A percentile compares a stretch with the other conserved stretches of the same genome.
These are phyloP conservation scores for Beauveria sp. DNA, from an alignment of 2,329 filamentous ascomycete species.

Conservation along the genomic window DNA sequence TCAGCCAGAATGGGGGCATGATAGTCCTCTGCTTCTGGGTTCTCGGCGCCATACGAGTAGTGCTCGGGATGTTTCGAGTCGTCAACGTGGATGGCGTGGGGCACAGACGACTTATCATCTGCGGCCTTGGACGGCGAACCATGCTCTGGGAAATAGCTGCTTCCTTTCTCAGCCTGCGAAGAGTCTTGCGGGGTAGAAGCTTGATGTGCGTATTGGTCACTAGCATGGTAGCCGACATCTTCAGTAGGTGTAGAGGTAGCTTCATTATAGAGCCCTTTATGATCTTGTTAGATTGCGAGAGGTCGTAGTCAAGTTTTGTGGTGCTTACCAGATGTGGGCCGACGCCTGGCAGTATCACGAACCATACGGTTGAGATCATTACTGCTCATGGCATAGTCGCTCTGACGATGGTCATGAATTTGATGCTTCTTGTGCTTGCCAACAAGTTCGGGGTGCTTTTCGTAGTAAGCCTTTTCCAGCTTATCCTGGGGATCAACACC, in stretches of 20 bases:
- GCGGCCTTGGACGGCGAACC: not conserved
- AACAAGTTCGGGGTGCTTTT: conserved; percentile 77
- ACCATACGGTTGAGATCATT: conserved; percentile 89
- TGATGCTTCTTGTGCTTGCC: conserved; percentile 62
- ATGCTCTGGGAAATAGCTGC: not conserved
- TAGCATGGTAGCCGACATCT: conserved; percentile 81
- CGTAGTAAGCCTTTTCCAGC: conserved; percentile 86
- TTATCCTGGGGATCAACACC: conserved; percentile 68
- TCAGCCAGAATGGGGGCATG: conserved; percentile 77
- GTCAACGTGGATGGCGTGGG: conserved; percentile 67
- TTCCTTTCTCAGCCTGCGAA: conserved; percentile 15
- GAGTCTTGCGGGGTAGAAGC: conserved; percentile 59
- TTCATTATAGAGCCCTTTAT: conserved; percentile 54
- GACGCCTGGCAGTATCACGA: conserved; percentile 54
- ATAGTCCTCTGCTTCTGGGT: conserved; percentile 52
- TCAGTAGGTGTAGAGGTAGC: conserved; percentile 75
- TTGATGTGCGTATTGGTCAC: conserved; percentile 74
- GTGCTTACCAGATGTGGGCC: conserved; percentile 15
- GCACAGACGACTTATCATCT: conserved; percentile 33
- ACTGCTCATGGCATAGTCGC: conserved; percentile 79
- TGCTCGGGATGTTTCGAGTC: conserved; percentile 38
- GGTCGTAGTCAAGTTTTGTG: not conserved
- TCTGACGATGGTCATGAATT: conserved; percentile 44
- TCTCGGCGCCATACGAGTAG: conserved; percentile 29
- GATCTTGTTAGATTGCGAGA: conserved; percentile 18